Evolutionary conservation across 106 monocot species (phyloP).

Genomic region (Chionographis japonica): DNA sequence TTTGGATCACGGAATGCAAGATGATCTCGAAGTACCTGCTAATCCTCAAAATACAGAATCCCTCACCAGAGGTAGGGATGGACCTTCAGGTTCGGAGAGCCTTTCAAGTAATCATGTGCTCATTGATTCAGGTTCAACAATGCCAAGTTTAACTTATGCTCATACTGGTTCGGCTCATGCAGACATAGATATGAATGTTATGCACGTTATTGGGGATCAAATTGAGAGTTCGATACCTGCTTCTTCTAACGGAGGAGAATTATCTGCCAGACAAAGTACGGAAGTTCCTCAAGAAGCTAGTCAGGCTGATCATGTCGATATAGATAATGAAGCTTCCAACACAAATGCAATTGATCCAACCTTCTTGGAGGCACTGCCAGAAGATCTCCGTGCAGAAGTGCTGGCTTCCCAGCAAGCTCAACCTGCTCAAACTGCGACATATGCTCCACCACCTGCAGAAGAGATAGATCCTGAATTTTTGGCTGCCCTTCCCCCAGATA

Average conservation of each 20-base stretch:
- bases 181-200: conserved; percentile 38
- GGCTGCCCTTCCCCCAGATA: conserved; percentile 80
- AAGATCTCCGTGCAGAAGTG: conserved; percentile 78
- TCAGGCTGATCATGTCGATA: conserved; percentile 25
- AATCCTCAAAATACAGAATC: conserved; percentile 10
- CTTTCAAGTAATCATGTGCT: conserved; percentile 43
- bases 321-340: conserved; percentile 32
- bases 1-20: too few species aligned
- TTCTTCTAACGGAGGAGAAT: conserved; percentile 15
- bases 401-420: conserved; percentile 64
- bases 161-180: conserved; percentile 12
- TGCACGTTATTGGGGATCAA: conserved; percentile 21
- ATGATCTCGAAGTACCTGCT: conserved; percentile 21
- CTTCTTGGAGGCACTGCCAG: conserved; percentile 75
- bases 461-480: conserved; percentile 88
- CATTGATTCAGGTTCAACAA: conserved; percentile 33
- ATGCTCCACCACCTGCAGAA: conserved; percentile 47
- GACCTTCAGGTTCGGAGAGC: conserved; percentile 21
- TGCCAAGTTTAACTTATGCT: conserved; percentile 49
- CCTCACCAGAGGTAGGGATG: conserved; percentile 10
- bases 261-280: conserved; percentile 13
- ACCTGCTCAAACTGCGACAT: conserved; percentile 28
- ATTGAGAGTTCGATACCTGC: conserved; percentile 17
- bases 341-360: conserved; percentile 79
- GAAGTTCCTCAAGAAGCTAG: conserved; percentile 21